Percentiles rank a stretch among this genome's conserved stretches.
Conservation (phyloP, 2,329 filamentous ascomycete species). For the Xylariaceae sp. region DNA sequence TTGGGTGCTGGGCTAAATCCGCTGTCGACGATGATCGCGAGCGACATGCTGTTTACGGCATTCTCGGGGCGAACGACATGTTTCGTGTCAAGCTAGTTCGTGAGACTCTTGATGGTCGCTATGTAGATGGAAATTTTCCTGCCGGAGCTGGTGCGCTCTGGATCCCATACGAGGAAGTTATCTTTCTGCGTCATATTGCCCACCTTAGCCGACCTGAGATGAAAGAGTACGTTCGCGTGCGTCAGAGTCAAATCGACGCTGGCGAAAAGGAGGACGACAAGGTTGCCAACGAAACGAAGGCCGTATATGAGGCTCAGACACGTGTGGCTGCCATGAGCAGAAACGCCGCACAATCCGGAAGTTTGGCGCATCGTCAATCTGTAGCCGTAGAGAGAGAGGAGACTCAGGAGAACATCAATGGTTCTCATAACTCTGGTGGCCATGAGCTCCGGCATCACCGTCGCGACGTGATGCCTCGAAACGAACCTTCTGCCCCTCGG, state of each 20-base stretch:
- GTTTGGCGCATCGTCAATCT: constrained; percentile 11
- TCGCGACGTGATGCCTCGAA: constrained; percentile 34
- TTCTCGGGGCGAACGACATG: constrained; percentile 59
- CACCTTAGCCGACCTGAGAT: constrained; percentile 50
- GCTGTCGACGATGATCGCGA: constrained; percentile 44
- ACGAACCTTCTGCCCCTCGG: constrained; percentile 32
- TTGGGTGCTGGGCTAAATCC: constrained; percentile 58
- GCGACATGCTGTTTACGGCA: constrained; percentile 60
- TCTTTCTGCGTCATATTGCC: constrained; percentile 54
- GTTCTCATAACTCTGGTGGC: constrained; percentile 6
- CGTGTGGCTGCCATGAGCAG: constrained; percentile 38
- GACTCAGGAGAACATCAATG: constrained; percentile 17
- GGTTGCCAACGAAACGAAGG: constrained; percentile 47
- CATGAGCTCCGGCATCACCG: constrained; percentile 43
- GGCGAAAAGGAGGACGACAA: constrained; percentile 49
- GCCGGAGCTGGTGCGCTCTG: constrained; percentile 56
- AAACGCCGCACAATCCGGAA: constrained; percentile 10
- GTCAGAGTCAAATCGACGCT: constrained; percentile 54
- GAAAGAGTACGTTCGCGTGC: constrained; percentile 61
- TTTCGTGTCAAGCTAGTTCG: constrained; percentile 60
- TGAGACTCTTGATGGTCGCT: constrained; percentile 57
- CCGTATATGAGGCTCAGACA: constrained; percentile 48
- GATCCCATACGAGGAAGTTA: constrained; percentile 60
- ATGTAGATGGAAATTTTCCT: constrained; percentile 57
- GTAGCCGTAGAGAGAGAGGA: constrained; percentile 22